Conservation (phyloP, 257 asterid genomes). For the Solanum rostratum region DNA sequence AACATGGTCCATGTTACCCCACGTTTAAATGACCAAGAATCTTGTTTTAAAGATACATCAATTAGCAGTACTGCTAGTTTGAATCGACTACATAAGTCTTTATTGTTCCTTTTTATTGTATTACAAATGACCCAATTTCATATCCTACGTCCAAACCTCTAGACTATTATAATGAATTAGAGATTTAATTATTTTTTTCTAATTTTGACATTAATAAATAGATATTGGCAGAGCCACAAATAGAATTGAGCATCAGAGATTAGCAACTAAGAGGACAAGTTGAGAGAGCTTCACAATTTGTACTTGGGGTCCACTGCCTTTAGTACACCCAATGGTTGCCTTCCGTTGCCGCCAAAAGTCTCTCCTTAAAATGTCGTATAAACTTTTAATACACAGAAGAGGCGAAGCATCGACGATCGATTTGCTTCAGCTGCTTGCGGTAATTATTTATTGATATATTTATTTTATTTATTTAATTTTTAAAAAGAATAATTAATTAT, state of each 20-base stretch:
- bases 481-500: no score
- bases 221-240: neutral
- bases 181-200: neutral
- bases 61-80: neutral
- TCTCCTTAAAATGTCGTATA: no score
- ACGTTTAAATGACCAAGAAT: neutral
- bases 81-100: neutral
- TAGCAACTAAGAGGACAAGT: no score
- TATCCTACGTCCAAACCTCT: neutral
- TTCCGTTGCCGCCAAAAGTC: slow-evolving; percentile 22
- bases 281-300: slow-evolving; percentile 19
- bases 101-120: neutral
- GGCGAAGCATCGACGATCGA: no score
- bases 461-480: no score
- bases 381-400: no score
- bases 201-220: neutral
- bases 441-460: no score
- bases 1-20: neutral
- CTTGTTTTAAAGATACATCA: neutral
- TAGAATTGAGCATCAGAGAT: neutral
- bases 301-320: slow-evolving; percentile 24
- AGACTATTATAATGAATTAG: neutral
- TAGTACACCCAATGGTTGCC: neutral
- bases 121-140: neutral
- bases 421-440: no score